A percentile compares a stretch with the other conserved stretches of the same genome.
Conservation (phyloP, 163 green algal genomes). For the Trebouxiophyceae sp. region DNA sequence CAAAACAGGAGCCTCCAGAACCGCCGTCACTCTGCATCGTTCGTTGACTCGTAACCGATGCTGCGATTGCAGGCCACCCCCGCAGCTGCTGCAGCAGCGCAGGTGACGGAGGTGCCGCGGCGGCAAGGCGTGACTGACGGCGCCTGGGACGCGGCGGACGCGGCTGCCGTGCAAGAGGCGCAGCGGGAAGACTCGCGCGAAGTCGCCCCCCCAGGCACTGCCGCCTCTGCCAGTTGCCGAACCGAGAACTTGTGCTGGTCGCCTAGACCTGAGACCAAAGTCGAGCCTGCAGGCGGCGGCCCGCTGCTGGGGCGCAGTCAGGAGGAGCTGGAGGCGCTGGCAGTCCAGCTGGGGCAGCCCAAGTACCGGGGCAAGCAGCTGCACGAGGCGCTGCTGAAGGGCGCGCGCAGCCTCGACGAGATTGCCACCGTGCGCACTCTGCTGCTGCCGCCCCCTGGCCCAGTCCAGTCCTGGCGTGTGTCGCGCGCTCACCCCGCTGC, state of each 20-base stretch:
- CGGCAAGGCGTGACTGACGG: slow-evolving; percentile 37
- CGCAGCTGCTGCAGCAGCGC: background rate
- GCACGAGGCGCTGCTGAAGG: slow-evolving; percentile 53
- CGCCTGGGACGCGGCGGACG: slow-evolving; percentile 32
- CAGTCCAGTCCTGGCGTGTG: background rate
- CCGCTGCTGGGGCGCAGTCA: slow-evolving; percentile 51
- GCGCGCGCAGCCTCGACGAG: slow-evolving; percentile 46
- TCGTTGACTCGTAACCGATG: no score
- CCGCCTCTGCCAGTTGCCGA: slow-evolving; percentile 7
- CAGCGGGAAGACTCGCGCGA: no score
- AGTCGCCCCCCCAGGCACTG: no score
- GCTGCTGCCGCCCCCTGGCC: background rate
- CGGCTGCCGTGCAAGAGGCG: slow-evolving; percentile 27
- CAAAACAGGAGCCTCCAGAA: no score
- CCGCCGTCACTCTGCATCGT: no score
- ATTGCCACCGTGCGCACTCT: slow-evolving; percentile 30
- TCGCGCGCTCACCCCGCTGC: background rate
- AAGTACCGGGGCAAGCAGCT: slow-evolving; percentile 74
- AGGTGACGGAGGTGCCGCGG: slow-evolving; percentile 4
- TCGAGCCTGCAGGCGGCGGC: background rate
- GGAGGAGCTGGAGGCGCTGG: slow-evolving; percentile 56
- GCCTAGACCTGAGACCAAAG: background rate
- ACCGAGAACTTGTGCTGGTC: slow-evolving; percentile 3
- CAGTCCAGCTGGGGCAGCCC: slow-evolving; percentile 41
- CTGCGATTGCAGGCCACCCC: no score